A percentile compares a stretch with the other conserved stretches of the same genome.
These are phyloP conservation scores for Pestalotiopsis sp. DNA, from an alignment of 2,329 filamentous ascomycete genomes.

Conservation along the genomic window DNA sequence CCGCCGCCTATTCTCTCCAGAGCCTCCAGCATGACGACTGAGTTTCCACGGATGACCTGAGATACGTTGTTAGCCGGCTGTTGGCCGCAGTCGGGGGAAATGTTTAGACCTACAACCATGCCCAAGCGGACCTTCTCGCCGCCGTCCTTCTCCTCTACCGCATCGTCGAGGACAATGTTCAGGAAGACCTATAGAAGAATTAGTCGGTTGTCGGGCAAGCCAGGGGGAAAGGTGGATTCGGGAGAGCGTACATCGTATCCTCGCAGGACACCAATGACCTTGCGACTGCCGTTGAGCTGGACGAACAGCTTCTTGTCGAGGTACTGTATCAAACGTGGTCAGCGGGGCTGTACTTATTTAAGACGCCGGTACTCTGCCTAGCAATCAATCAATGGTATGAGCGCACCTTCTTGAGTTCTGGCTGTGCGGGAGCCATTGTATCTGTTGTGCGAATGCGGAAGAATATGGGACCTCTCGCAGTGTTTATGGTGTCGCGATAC, in stretches of 20 bases:
- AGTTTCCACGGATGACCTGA: constrained; percentile 94
- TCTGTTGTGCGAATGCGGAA: constrained; percentile 6
- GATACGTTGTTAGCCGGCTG: background rate
- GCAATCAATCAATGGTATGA: constrained; percentile 9
- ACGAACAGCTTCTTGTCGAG: constrained; percentile 99
- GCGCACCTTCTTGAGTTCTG: constrained; percentile 94
- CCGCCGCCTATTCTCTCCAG: constrained; percentile 69
- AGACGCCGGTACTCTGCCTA: background rate
- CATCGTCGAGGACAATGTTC: constrained; percentile 97
- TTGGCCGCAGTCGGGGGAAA: background rate
- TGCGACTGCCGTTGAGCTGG: constrained; percentile 95
- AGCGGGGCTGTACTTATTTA: constrained; percentile 5
- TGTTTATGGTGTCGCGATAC: background rate
- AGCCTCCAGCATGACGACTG: constrained; percentile 96
- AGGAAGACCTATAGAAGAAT: constrained; percentile 77
- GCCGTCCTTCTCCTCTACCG: constrained; percentile 89
- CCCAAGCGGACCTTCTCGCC: constrained; percentile 89
- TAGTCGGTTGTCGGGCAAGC: background rate
- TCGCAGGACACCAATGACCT: constrained; percentile 90
- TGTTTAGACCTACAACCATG: constrained; percentile 74
- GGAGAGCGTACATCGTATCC: constrained; percentile 82
- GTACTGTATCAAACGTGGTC: constrained; percentile 63
- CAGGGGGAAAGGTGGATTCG: background rate
- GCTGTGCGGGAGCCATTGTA: constrained; percentile 97
- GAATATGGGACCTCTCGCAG: background rate